Evolutionary conservation across 768 basidiomycete species (phyloP), one percentile per base, ranked within the genome.

Genomic region (Wakefieldia striispora): DNA sequence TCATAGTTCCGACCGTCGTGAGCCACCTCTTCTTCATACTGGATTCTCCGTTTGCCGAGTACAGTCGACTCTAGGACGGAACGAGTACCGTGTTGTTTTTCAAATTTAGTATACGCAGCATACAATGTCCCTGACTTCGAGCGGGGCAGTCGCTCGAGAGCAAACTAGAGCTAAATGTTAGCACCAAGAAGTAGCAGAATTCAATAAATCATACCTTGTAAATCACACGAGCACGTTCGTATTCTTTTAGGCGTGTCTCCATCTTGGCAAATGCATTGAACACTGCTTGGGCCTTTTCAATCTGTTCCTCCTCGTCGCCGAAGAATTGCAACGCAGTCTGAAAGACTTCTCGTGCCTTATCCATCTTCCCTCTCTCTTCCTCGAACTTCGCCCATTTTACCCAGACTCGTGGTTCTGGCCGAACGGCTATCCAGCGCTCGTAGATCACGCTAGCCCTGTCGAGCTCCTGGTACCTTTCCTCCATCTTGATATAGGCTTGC

Each of bases 401-500:
- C 82, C 91, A 80, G 4, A 87, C 87, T 45, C 89, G 76, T 44
- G 91, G 90, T 62, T 93, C 91, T 21, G 84, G 82, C 43, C 66
- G 68, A 31, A 91, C 81, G 3, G 82, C 85, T 44, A 91, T 79
- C 89, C 92, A 92, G 9, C 93, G 78, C 63, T 98, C 95, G 65
- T 95, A 97, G 31, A 98, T 87, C 19, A 85, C 75, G 50, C 93
- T 95, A 3, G 94, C 95, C 9, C 97, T 79, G 59, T 97, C 97
- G 19, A 83, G 71, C 69, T 99, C 97, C 49, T 84, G 76, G 66
- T 98, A 99, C 44, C 97, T 81, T 63, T 88, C 84, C 73, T 99
- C 97, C 67, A 98, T 77, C 74, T 99, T 98, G 78, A 98, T 91
- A 70, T 95, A 98, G n/a, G 93, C 92, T 65, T 94, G 91, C 95